These are phyloP conservation scores for Cutaneotrichosporon spelunceum DNA, from an alignment of 1,284 basidiomycete species.

Conservation along the genomic window DNA sequence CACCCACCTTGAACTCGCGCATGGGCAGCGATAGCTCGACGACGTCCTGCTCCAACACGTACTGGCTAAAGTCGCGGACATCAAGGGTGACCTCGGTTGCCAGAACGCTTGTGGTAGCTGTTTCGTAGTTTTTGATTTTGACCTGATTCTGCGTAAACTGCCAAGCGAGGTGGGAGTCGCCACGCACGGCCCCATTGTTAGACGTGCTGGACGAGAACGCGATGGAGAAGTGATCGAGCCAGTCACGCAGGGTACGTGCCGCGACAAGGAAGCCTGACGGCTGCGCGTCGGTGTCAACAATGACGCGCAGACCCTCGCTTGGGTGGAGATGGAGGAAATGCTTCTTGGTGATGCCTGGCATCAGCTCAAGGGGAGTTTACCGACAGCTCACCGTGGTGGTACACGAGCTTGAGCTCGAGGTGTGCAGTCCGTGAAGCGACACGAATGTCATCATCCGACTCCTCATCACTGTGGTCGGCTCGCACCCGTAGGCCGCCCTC, in stretches of 20 bases:
- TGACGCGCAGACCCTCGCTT: slow-evolving; percentile 43
- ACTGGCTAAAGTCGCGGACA: slow-evolving; percentile 45
- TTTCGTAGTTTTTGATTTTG: slow-evolving; percentile 46
- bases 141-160: slow-evolving; percentile 41
- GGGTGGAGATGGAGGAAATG: slow-evolving; percentile 47
- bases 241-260: slow-evolving; percentile 43
- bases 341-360: slow-evolving; percentile 46
- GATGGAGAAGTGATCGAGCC: slow-evolving; percentile 50
- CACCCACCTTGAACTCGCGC: slow-evolving; percentile 51
- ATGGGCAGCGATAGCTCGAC: slow-evolving; percentile 47
- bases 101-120: slow-evolving; percentile 17
- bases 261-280: slow-evolving; percentile 44
- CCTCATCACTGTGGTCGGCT: slow-evolving; percentile 17
- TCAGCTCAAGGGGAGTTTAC: background rate
- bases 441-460: slow-evolving; percentile 19
- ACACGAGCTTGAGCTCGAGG: slow-evolving; percentile 42
- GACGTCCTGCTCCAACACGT: slow-evolving; percentile 28
- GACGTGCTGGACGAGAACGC: slow-evolving; percentile 19
- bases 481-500: slow-evolving; percentile 26
- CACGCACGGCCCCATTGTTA: slow-evolving; percentile 16
- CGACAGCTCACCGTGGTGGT: slow-evolving; percentile 41
- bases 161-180: slow-evolving; percentile 48
- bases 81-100: slow-evolving; percentile 48
- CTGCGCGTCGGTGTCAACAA: slow-evolving; percentile 44
- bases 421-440: slow-evolving; percentile 12